phyloP scores from a whole-genome alignment of 345 rosid genomes.

The Tarenaya hassleriana region DNA sequence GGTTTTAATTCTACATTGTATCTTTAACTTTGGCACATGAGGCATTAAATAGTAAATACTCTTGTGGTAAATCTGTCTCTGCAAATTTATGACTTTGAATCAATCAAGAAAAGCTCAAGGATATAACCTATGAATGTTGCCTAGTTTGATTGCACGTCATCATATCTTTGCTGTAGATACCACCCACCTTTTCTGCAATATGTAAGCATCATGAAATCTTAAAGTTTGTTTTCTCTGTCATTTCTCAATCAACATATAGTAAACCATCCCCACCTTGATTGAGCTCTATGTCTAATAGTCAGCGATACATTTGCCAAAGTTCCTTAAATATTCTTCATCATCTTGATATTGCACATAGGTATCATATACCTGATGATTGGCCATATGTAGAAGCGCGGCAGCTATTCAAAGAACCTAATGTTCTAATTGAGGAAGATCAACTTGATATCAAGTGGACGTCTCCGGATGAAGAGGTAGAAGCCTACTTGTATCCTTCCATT shows the following conservation, averaged over 20 bases:
- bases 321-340: neutral
- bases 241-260: neutral
- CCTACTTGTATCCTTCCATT: conserved; percentile 9
- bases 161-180: conserved; percentile 1
- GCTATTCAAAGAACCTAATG: conserved; percentile 80
- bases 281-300: conserved; percentile 1
- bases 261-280: neutral
- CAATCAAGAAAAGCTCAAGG: conserved; percentile 9
- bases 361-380: conserved; percentile 81
- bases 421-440: conserved; percentile 51
- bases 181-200: neutral
- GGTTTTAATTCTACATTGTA: conserved; percentile 32
- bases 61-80: neutral
- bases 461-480: conserved; percentile 84
- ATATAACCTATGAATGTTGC: conserved; percentile 1
- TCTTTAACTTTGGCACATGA: too few relatives aligned
- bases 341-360: conserved; percentile 34
- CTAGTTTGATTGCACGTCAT: conserved; percentile 6
- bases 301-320: neutral
- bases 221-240: neutral
- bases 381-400: conserved; percentile 75
- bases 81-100: neutral
- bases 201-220: neutral
- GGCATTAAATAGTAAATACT: neutral
- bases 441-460: conserved; percentile 73